Evolutionary conservation across 2,329 filamentous ascomycete genomes (phyloP).

Genomic region (Ceratocystis colombiana): DNA sequence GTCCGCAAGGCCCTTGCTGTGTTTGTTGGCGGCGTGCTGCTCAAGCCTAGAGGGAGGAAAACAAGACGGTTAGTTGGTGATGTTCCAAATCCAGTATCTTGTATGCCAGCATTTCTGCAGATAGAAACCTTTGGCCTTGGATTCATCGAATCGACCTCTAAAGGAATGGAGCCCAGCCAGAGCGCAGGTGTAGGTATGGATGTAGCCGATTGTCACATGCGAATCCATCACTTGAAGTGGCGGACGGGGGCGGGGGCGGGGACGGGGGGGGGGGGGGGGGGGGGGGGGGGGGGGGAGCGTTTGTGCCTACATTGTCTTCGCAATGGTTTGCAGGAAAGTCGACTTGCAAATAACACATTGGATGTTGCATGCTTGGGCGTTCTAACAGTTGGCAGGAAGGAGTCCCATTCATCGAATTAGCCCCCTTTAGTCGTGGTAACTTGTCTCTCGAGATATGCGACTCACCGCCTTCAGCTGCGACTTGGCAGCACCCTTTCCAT

Average conservation of each 20-base stretch:
- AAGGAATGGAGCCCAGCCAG: background rate
- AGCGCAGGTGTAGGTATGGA: background rate
- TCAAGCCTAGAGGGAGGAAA: constrained; percentile 41
- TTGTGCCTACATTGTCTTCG: constrained; percentile 50
- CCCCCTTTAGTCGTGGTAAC: background rate
- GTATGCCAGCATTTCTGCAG: background rate
- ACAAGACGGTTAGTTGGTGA: background rate
- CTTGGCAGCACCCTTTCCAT: constrained; percentile 47
- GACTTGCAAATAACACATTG: constrained; percentile 68
- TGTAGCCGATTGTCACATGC: background rate
- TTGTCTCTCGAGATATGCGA: constrained; percentile 27
- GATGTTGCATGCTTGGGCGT: constrained; percentile 63
- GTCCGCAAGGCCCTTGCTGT: constrained; percentile 59
- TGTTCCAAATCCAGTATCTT: background rate
- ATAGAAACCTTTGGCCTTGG: background rate
- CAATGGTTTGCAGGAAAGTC: constrained; percentile 68
- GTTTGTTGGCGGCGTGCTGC: constrained; percentile 66
- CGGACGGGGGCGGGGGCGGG: background rate
- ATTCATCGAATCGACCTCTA: background rate
- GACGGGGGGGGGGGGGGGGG: no score
- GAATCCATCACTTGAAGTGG: constrained; percentile 29
- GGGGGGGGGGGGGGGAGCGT: no score
- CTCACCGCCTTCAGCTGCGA: constrained; percentile 59
- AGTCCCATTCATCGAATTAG: background rate
- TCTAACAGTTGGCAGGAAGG: constrained; percentile 39